A percentile compares a stretch with the other conserved stretches of the same genome.
Evolutionary conservation across 2,329 filamentous ascomycete species (phyloP).

Genomic region (Sclerotinia trifoliorum): DNA sequence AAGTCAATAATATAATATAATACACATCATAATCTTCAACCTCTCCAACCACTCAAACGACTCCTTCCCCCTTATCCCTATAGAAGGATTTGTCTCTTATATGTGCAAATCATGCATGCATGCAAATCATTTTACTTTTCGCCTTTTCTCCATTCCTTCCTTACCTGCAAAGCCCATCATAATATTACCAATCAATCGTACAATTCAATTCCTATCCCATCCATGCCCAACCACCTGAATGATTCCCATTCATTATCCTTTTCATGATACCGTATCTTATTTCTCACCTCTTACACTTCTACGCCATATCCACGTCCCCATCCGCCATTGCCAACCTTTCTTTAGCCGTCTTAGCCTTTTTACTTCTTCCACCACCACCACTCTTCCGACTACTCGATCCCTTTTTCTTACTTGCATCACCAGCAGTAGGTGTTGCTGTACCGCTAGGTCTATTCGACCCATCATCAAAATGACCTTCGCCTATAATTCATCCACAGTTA

Average conservation of each 20-base stretch:
- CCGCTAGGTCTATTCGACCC: constrained; percentile 77
- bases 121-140: neutral
- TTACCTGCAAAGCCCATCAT: constrained; percentile 1
- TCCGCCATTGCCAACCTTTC: constrained; percentile 68
- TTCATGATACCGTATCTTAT: neutral
- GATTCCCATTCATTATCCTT: neutral
- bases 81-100: neutral
- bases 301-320: constrained; percentile 45
- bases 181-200: constrained; percentile 13
- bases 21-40: neutral
- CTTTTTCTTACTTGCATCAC: constrained; percentile 48
- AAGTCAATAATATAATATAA: neutral
- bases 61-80: neutral
- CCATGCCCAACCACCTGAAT: neutral
- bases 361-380: constrained; percentile 51
- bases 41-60: neutral
- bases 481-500: constrained; percentile 48
- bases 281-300: neutral
- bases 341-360: constrained; percentile 68
- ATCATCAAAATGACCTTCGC: constrained; percentile 95
- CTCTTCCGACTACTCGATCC: constrained; percentile 43
- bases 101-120: neutral
- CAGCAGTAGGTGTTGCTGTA: constrained; percentile 74
- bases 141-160: neutral
- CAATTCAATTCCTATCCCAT: neutral